Percentiles rank a stretch among this genome's conserved stretches.
Conservation (phyloP, 148 eudicot species). For the Nyssa sinensis region DNA sequence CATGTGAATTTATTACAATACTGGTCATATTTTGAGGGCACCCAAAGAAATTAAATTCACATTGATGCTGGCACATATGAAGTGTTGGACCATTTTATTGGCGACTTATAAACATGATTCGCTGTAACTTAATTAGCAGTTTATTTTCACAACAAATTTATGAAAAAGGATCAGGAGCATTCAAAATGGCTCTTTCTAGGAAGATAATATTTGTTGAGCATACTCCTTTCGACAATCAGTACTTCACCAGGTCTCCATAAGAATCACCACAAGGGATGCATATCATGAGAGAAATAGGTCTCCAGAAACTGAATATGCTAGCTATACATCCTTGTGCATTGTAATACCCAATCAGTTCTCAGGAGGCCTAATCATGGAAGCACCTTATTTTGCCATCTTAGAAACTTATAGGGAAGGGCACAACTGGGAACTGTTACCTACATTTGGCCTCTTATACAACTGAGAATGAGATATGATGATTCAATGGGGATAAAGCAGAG, state of each 20-base stretch:
- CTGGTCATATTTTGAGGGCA: too few relatives aligned
- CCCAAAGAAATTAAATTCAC: too few relatives aligned
- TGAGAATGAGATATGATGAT: too few relatives aligned
- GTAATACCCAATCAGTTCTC: not conserved
- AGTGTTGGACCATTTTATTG: too few relatives aligned
- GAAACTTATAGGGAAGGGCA: not conserved
- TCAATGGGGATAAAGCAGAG: not conserved
- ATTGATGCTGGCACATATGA: not conserved
- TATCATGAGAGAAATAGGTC: not conserved
- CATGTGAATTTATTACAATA: too few relatives aligned
- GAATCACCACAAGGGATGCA: not conserved
- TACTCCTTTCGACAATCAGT: not conserved
- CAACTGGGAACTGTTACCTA: not conserved
- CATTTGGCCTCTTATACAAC: not conserved
- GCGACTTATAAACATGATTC: too few relatives aligned
- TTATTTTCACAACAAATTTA: not conserved
- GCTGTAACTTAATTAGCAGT: not conserved
- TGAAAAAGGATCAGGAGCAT: not conserved
- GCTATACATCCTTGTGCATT: too few relatives aligned
- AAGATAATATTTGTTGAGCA: not conserved
- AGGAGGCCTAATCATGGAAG: not conserved
- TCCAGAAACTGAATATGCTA: not conserved
- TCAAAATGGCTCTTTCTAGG: not conserved
- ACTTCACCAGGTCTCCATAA: not conserved
- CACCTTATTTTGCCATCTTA: not conserved